Base-by-base conservation (phyloP, 116 monocot genomes). In the Posidonia oceanica region DNA sequence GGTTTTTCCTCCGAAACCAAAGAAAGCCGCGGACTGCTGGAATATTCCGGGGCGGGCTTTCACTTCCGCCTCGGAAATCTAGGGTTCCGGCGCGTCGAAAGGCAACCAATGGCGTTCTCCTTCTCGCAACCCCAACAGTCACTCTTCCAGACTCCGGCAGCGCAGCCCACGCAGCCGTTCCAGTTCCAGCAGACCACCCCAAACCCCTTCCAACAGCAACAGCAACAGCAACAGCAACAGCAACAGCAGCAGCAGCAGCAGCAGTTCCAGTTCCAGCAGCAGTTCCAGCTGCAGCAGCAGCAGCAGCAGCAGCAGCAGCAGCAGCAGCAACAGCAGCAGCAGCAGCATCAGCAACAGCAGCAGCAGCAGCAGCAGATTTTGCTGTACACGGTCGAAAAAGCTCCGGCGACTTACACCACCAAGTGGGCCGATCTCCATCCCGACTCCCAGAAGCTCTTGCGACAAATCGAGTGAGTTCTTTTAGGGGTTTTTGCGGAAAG, bases 401-500 rank as follows among this genome's bases (percentile, higher is more conserved):
- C 70, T 7, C 79, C 83, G 40, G 79, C 79, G 55, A 72, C 39
- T 39, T 83, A 83, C 38, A 73, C 54, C 52, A 83, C 83, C 65
- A 83, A 83, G 76, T 83, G 72, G 71, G 81, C 81, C 22, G 90
- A 90, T 52, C 80, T 90, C 38, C 90, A 90, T 41, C 77, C 86
- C 21, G 86, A 90, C 22, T 86, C 90, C 7, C 86, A 90, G 77
- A 90, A 90, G 55, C 59, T 77, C 41, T 75, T 90, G 22, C 79
- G 78, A 23, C 81, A 78, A 52, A 84, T 90, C 71, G 86, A 90
- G 90, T 86, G 62, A 23, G 81, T 68, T 23, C 14, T 53, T 63
- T 62, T 21, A 13, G 10, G 11, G 11, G 16, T 64, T 59, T 55
- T 18, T 38, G 37, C 40, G 17, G 52, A 52, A 62, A 51, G 61